A percentile compares a stretch with the other conserved stretches of the same genome.
These are phyloP conservation scores for Dactylonectria macrodidyma DNA, from an alignment of 2,329 filamentous ascomycete species.

Conservation along the genomic window DNA sequence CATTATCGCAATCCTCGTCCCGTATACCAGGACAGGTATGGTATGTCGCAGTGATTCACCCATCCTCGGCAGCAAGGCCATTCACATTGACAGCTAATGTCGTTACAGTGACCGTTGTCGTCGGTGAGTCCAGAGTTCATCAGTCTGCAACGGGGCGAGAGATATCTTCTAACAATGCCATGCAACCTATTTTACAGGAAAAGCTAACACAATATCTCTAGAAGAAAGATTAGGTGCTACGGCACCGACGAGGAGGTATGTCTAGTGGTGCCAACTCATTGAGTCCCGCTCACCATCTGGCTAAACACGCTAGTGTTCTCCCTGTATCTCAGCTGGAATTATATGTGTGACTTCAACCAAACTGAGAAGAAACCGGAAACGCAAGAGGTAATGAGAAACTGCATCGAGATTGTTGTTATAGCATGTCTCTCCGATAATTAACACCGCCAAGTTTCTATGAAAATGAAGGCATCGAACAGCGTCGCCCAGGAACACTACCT, in stretches of 20 bases:
- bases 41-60: background rate
- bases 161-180: too few relatives aligned
- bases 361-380: constrained; percentile 30
- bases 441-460: constrained; percentile 28
- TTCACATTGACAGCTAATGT: background rate
- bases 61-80: background rate
- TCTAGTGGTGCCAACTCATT: accelerated
- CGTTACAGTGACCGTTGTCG: constrained; percentile 32
- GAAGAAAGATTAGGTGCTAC: constrained; percentile 34
- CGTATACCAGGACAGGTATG: constrained; percentile 31
- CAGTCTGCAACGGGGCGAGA: background rate
- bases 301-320: constrained; percentile 11
- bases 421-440: too few relatives aligned
- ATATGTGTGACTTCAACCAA: constrained; percentile 28
- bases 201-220: background rate
- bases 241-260: constrained; percentile 25
- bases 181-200: background rate
- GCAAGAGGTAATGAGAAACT: constrained; percentile 8
- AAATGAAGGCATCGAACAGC: constrained; percentile 22
- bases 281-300: background rate
- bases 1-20: background rate
- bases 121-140: constrained; percentile 19
- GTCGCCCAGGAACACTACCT: constrained; percentile 1
- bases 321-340: constrained; percentile 21
- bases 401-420: background rate